phyloP scores from a whole-genome alignment of 177 flowering plant genomes.

The Viscum album region DNA sequence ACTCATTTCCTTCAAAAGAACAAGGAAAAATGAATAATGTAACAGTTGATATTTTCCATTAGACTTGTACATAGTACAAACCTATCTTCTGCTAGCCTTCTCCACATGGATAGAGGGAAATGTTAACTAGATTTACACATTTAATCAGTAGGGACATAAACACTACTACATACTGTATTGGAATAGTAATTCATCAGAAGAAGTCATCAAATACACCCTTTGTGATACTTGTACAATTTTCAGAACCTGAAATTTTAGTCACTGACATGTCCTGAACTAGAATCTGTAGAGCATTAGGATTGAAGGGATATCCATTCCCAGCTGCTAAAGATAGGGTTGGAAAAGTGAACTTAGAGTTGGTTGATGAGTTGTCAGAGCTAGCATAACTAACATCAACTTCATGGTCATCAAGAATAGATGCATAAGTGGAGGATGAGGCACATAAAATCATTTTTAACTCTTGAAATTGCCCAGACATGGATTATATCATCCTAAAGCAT shows the following conservation, averaged over 20 bases:
- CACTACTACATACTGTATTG: too few relatives aligned
- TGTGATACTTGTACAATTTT: constrained; percentile 25
- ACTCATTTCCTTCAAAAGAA: too few relatives aligned
- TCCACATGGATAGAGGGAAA: too few relatives aligned
- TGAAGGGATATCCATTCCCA: constrained; percentile 20
- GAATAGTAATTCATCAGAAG: constrained; percentile 37
- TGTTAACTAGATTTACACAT: too few relatives aligned
- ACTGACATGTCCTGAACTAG: constrained; percentile 44
- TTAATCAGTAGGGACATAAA: too few relatives aligned
- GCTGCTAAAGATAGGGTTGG: constrained; percentile 32
- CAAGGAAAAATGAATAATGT: too few relatives aligned
- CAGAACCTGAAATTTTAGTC: constrained; percentile 33
- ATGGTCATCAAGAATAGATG: constrained; percentile 24
- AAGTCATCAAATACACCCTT: constrained; percentile 54
- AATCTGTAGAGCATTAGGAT: constrained; percentile 28
- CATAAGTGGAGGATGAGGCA: constrained; percentile 32
- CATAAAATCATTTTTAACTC: constrained; percentile 52
- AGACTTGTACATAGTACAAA: too few relatives aligned
- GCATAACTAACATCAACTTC: constrained; percentile 24
- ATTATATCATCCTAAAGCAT: constrained; percentile 66
- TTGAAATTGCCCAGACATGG: constrained; percentile 60
- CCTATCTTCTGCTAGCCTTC: too few relatives aligned
- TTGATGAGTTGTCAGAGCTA: constrained; percentile 39
- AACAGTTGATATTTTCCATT: too few relatives aligned
- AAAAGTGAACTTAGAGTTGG: constrained; percentile 43